Evolutionary conservation across 345 rosid genomes (phyloP).

Genomic region (Punica granatum): DNA sequence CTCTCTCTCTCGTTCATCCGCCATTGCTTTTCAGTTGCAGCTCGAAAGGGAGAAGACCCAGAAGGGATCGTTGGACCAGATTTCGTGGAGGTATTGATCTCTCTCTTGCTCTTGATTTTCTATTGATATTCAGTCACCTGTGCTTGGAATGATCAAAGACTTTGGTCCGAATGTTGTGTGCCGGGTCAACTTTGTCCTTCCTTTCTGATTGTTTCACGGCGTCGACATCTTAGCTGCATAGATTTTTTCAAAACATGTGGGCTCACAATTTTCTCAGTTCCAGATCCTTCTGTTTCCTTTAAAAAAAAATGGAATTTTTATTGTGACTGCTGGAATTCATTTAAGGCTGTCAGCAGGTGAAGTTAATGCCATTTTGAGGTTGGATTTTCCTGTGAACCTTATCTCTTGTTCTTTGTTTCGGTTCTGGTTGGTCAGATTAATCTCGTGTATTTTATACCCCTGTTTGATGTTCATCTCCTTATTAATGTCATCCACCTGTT

Average conservation of each 20-base stretch:
- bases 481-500: not conserved
- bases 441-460: not conserved
- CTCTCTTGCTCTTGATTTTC: not conserved
- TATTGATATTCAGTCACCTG: not conserved
- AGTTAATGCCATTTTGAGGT: not conserved
- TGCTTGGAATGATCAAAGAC: not conserved
- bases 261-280: not conserved
- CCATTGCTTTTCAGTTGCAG: constrained; percentile 4
- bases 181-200: constrained; percentile 5
- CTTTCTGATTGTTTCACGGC: not conserved
- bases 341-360: not conserved
- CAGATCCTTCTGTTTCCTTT: constrained; percentile 3
- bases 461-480: not conserved
- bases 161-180: not conserved
- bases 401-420: not conserved
- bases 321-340: not conserved
- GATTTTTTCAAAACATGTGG: not conserved
- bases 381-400: not conserved
- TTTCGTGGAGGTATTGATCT: not conserved
- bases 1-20: not conserved
- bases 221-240: not conserved
- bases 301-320: not conserved
- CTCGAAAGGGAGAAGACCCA: not conserved
- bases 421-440: not conserved
- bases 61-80: not conserved